These are phyloP conservation scores for Clavispora asparagi DNA, from an alignment of 805 yeast species.

Conservation along the genomic window DNA sequence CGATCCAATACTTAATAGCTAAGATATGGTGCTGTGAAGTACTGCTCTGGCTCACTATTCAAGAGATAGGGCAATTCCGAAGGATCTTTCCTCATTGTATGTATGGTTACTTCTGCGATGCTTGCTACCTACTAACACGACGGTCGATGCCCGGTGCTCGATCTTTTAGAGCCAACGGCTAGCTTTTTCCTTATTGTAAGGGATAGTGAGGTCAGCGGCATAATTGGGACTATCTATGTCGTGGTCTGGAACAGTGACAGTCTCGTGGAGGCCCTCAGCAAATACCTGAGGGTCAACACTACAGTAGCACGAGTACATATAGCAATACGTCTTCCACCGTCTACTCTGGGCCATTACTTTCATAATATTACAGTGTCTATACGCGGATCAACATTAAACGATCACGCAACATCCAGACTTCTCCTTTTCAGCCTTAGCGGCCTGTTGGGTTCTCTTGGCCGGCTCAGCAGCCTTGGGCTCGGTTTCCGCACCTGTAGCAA, in stretches of 20 bases:
- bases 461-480: constrained; percentile 1
- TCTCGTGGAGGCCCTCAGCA: too few relatives aligned
- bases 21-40: neutral
- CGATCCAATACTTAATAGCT: neutral
- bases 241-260: too few relatives aligned
- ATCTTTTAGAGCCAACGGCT: too few relatives aligned
- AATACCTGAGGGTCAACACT: too few relatives aligned
- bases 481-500: neutral
- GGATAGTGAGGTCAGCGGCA: too few relatives aligned
- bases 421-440: constrained; percentile 4
- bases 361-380: too few relatives aligned
- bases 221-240: too few relatives aligned
- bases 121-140: neutral
- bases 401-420: constrained; percentile 12
- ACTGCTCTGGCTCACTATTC: neutral
- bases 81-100: constrained; percentile 8
- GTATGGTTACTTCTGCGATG: neutral
- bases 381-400: constrained; percentile 1
- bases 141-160: too few relatives aligned
- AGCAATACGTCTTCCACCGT: too few relatives aligned
- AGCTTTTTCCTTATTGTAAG: too few relatives aligned
- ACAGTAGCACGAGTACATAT: too few relatives aligned
- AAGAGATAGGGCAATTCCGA: constrained; percentile 11
- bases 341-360: too few relatives aligned
- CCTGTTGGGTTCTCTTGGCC: constrained; percentile 7